These are phyloP conservation scores for Neopestalotiopsis sp. DNA, from an alignment of 2,329 filamentous ascomycete species.

Conservation along the genomic window DNA sequence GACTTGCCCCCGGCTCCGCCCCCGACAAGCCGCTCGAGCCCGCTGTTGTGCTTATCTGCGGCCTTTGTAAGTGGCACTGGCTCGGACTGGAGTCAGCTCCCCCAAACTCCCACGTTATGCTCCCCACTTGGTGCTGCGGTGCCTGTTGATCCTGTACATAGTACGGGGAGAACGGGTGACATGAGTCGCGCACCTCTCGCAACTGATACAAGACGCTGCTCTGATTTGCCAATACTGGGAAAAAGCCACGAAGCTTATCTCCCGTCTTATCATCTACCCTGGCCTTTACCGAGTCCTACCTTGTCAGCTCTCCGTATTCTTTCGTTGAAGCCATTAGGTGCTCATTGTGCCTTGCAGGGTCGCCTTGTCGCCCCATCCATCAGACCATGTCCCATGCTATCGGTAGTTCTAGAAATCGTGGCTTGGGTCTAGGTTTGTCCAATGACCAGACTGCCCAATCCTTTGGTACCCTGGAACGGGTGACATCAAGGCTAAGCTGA, in stretches of 20 bases:
- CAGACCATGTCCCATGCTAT: neutral
- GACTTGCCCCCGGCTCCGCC: too few species aligned
- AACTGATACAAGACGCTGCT: conserved; percentile 1
- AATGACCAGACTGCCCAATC: neutral
- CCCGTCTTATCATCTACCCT: neutral
- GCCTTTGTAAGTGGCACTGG: neutral
- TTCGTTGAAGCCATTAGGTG: too few species aligned
- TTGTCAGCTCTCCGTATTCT: too few species aligned
- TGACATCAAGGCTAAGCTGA: neutral
- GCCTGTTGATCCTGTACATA: neutral
- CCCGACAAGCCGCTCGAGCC: neutral
- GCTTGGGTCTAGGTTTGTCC: neutral
- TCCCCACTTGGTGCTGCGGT: conserved; percentile 5
- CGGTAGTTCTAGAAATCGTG: neutral
- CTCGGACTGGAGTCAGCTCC: neutral
- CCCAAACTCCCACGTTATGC: neutral
- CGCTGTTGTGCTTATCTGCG: conserved; percentile 6
- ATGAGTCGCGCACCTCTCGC: neutral
- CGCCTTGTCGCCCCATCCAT: neutral
- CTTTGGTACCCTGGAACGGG: neutral
- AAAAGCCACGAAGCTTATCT: neutral
- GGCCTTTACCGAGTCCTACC: neutral
- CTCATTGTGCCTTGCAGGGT: neutral
- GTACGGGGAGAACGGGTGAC: too few species aligned
- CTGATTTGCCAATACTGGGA: neutral